phyloP scores from a whole-genome alignment of 306 rosid genomes.

The Sechiopsis laciniata region DNA sequence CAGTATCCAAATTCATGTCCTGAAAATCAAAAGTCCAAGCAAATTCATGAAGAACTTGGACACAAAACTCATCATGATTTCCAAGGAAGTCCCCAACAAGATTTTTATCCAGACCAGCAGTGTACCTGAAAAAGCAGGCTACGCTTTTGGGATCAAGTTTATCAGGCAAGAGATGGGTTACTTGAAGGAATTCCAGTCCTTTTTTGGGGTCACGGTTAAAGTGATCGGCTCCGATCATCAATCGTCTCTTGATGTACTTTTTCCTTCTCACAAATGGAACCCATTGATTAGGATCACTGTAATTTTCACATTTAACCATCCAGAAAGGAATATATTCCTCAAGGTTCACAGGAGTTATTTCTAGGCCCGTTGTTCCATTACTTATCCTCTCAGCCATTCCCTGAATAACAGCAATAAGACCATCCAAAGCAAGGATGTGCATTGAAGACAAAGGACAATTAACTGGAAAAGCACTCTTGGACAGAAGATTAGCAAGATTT shows the following conservation, averaged over 20 bases:
- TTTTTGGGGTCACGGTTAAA: conserved; percentile 97
- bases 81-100: conserved; percentile 96
- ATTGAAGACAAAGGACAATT: conserved; percentile 76
- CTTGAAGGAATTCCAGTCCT: conserved; percentile 97
- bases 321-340: conserved; percentile 92
- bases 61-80: conserved; percentile 91
- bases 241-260: conserved; percentile 87
- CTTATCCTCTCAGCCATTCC: conserved; percentile 96
- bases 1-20: conserved; percentile 96
- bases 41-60: conserved; percentile 98
- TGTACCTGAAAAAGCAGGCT: conserved; percentile 96
- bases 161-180: conserved; percentile 93
- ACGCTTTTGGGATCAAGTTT: conserved; percentile 99
- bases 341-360: conserved; percentile 55
- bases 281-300: conserved; percentile 80
- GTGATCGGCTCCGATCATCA: conserved; percentile 99
- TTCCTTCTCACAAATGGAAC: conserved; percentile 82
- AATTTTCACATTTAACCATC: conserved; percentile 92
- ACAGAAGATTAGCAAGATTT: conserved; percentile 80
- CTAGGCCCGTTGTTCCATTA: conserved; percentile 65
- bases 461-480: conserved; percentile 87
- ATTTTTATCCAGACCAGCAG: conserved; percentile 98
- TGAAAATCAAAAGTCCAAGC: conserved; percentile 97
- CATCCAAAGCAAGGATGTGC: conserved; percentile 91
- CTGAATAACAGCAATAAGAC: conserved; percentile 89